These are phyloP conservation scores for Fusarium transvaalense DNA, from an alignment of 2,329 filamentous ascomycete genomes.

Conservation along the genomic window DNA sequence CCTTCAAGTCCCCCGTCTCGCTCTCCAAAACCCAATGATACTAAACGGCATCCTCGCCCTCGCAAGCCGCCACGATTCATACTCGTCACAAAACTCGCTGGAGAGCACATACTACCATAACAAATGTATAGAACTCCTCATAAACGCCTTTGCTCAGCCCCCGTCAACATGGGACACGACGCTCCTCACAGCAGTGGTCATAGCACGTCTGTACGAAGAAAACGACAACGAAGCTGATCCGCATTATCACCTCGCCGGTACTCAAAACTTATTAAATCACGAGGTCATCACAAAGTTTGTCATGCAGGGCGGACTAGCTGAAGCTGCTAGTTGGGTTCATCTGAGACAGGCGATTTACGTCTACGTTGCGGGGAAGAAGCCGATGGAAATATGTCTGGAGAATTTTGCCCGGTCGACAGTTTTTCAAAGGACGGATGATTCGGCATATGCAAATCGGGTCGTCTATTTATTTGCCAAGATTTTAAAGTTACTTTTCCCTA, in stretches of 20 bases:
- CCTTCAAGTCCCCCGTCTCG: slow-evolving; percentile 6
- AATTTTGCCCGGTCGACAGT: slow-evolving; percentile 9
- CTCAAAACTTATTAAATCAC: neutral
- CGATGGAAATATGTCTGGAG: slow-evolving; percentile 5
- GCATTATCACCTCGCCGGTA: slow-evolving; percentile 6
- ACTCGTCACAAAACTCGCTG: neutral
- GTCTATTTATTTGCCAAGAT: slow-evolving; percentile 3
- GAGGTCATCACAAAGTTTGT: neutral
- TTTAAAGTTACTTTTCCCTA: neutral
- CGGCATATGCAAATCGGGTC: neutral
- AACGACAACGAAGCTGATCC: slow-evolving; percentile 4
- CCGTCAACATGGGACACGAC: slow-evolving; percentile 1
- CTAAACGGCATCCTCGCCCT: slow-evolving; percentile 14
- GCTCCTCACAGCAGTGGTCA: neutral
- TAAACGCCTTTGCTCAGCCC: neutral
- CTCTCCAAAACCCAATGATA: slow-evolving; percentile 6
- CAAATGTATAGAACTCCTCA: neutral
- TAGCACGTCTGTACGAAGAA: slow-evolving; percentile 11
- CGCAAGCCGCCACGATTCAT: slow-evolving; percentile 6
- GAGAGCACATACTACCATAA: slow-evolving; percentile 20
- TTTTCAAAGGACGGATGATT: slow-evolving; percentile 6
- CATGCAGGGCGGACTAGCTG: neutral
- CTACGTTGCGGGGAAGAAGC: neutral
- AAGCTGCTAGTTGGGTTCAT: slow-evolving; percentile 15
- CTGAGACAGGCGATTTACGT: slow-evolving; percentile 3